phyloP scores from a whole-genome alignment of 2,329 filamentous ascomycete genomes.

The Neofusicoccum kwambonambiense region DNA sequence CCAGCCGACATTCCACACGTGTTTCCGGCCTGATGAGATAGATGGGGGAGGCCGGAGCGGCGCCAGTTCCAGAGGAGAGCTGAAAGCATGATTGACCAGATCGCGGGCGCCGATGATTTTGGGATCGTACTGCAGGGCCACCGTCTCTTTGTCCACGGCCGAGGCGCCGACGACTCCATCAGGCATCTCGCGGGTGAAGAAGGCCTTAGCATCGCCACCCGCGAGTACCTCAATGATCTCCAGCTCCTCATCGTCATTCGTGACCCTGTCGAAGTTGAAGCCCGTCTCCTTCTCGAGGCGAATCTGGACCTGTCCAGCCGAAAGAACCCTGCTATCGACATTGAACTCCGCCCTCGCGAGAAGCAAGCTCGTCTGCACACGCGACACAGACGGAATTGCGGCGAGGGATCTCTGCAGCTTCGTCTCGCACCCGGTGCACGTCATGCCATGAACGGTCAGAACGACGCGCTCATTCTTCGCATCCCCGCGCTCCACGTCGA shows the following conservation, averaged over 20 bases:
- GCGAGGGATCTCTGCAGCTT: conserved; percentile 58
- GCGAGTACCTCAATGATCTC: conserved; percentile 55
- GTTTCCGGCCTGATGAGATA: conserved; percentile 35
- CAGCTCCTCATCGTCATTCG: conserved; percentile 39
- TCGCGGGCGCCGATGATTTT: conserved; percentile 49
- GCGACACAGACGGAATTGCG: conserved; percentile 49
- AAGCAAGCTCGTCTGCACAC: conserved; percentile 64
- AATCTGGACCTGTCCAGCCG: conserved; percentile 45
- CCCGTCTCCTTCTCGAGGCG: conserved; percentile 58
- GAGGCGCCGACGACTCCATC: conserved; percentile 33
- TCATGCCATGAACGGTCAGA: conserved; percentile 66
- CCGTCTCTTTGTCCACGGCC: conserved; percentile 24
- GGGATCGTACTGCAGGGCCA: conserved; percentile 51
- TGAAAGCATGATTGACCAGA: conserved; percentile 12
- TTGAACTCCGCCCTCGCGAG: conserved; percentile 66
- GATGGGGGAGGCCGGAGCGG: conserved; percentile 38
- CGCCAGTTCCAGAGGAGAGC: conserved; percentile 27
- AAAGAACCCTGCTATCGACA: conserved; percentile 43
- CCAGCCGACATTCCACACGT: conserved; percentile 7
- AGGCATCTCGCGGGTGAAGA: conserved; percentile 41
- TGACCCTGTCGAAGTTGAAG: conserved; percentile 57
- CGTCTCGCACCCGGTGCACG: conserved; percentile 69
- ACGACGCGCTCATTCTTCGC: conserved; percentile 53
- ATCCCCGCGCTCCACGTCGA: conserved; percentile 29
- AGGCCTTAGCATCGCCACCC: conserved; percentile 31